Evolutionary conservation across 352 stramenopile genomes (phyloP), one percentile per base, ranked within the genome.

Genomic region (Phytopythium sindhum): DNA sequence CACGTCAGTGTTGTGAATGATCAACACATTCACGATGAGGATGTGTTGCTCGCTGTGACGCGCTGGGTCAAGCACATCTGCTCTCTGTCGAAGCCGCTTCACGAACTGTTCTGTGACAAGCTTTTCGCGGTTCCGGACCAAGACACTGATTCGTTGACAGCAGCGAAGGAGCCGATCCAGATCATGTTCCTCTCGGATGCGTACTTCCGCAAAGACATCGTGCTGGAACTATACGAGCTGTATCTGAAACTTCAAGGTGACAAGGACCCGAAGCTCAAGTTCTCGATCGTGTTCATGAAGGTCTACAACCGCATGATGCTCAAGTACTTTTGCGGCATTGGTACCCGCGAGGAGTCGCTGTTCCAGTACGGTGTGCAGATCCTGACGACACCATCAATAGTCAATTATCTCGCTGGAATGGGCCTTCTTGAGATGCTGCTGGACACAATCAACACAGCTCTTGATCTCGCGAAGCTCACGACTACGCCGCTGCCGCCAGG

Each of bases 191-290:
- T 98, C 9, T 81, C 96, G 14, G 95, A 98, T 68, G 93, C 96
- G 35, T 98, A 98, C 71, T 93, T 98, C 51, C 91, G 93, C 24
- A 98, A 98, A 68, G 86, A 96, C 63, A 79, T 98, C 41, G 79
- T 97, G 21, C 74, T 88, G 10, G 81, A 88, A 53, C 65, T 98
- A 31, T 97, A 98, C 66, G 77, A 97, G 55, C 72, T 99, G 37
- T 98, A 98, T 69, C 74, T 99, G 35, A 96, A 91, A 61, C 74
- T 99, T 2, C 85, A 99, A 59, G 93, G 92, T 11, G 95, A 98
- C 73, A 88, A 96, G 56, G 83, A 97, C 57, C 97, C 98, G 31
- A 99, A 99, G 70, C 82, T 90, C 31, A 82, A 95, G 62, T 99
- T 99, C 59, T 92, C 91, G 10, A 70, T 91, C 29, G 76, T 89